phyloP scores from a whole-genome alignment of 768 basidiomycete species.

The Dentipellis sp. region DNA sequence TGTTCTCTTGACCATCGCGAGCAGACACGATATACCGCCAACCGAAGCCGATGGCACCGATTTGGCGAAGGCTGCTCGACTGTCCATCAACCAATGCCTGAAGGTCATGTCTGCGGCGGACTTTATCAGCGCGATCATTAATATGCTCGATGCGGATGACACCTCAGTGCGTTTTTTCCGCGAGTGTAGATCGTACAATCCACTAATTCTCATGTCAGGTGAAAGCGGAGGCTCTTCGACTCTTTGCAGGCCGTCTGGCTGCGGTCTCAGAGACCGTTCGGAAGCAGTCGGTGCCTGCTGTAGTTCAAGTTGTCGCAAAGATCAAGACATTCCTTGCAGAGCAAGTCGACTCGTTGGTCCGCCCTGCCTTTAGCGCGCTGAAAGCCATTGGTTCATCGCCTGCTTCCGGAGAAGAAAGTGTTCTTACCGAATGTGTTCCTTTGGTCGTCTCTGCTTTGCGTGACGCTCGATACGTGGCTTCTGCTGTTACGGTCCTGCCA shows the following conservation, averaged over 20 bases:
- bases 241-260: conserved; percentile 59
- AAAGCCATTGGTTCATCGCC: conserved; percentile 49
- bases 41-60: conserved; percentile 18
- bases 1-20: conserved; percentile 39
- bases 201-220: conserved; percentile 31
- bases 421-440: conserved; percentile 52
- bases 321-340: conserved; percentile 40
- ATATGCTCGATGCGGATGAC: conserved; percentile 33
- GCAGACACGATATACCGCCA: conserved; percentile 21
- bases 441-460: conserved; percentile 41
- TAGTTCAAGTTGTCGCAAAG: conserved; percentile 43
- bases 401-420: conserved; percentile 55
- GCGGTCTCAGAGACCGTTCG: conserved; percentile 51
- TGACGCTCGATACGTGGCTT: conserved; percentile 25
- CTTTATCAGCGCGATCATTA: conserved; percentile 50
- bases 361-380: conserved; percentile 51
- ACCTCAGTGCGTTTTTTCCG: conserved; percentile 15
- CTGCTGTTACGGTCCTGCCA: conserved; percentile 46
- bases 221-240: conserved; percentile 57
- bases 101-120: conserved; percentile 58
- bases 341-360: conserved; percentile 29
- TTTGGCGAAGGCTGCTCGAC: conserved; percentile 9
- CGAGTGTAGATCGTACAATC: conserved; percentile 46
- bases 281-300: conserved; percentile 33
- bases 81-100: conserved; percentile 24